phyloP scores from a whole-genome alignment of 768 basidiomycete species.

The Phylloporus scabripes region DNA sequence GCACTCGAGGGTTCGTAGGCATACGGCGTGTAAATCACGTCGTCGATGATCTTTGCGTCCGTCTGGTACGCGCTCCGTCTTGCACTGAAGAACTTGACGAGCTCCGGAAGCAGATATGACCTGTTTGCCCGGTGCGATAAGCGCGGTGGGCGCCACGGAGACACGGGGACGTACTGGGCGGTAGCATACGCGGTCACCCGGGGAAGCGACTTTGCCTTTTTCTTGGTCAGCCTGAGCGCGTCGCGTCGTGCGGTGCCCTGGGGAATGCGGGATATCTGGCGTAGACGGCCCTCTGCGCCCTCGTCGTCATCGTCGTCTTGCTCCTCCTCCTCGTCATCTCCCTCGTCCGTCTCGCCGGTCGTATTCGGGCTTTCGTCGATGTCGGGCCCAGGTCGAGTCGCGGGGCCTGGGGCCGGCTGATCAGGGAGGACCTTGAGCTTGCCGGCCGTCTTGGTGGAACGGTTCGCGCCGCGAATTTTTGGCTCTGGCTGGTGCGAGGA shows the following conservation, averaged over 20 bases:
- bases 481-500: constrained; percentile 32
- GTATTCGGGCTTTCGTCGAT: constrained; percentile 43
- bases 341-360: constrained; percentile 67
- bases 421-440: constrained; percentile 88
- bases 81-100: constrained; percentile 87
- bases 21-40: constrained; percentile 93
- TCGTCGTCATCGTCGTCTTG: constrained; percentile 44
- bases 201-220: constrained; percentile 87
- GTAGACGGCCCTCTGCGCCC: constrained; percentile 51
- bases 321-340: constrained; percentile 54
- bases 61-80: constrained; percentile 79
- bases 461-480: constrained; percentile 67
- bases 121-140: constrained; percentile 34
- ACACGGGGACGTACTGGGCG: constrained; percentile 52
- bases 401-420: constrained; percentile 50
- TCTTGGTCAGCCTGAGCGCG: constrained; percentile 86
- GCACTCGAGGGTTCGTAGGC: constrained; percentile 54
- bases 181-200: constrained; percentile 97
- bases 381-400: constrained; percentile 20
- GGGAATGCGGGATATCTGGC: constrained; percentile 86
- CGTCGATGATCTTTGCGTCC: constrained; percentile 83
- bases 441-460: constrained; percentile 75
- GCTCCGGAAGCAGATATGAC: constrained; percentile 82
- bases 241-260: constrained; percentile 91
- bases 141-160: background rate